Evolutionary conservation across 2,329 filamentous ascomycete genomes (phyloP).

Genomic region (Sporothrix schenckii): DNA sequence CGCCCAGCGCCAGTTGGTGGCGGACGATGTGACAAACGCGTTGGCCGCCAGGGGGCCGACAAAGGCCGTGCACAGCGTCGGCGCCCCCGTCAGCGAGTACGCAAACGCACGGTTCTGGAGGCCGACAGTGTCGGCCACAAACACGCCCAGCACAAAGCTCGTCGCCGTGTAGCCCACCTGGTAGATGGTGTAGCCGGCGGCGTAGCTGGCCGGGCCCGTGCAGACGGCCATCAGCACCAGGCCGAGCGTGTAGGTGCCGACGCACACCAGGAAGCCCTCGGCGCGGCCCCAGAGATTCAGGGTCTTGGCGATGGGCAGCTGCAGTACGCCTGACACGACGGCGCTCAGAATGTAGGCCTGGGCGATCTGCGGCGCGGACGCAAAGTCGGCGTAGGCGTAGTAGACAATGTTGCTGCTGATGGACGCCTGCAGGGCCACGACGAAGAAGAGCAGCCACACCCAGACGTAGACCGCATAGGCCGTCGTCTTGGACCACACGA

Average conservation of each 20-base stretch:
- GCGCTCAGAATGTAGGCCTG: conserved; percentile 58
- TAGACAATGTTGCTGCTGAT: conserved; percentile 48
- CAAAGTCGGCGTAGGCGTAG: conserved; percentile 56
- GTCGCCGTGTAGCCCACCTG: conserved; percentile 57
- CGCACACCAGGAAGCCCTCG: conserved; percentile 61
- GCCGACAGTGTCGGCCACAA: conserved; percentile 68
- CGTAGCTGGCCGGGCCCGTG: conserved; percentile 61
- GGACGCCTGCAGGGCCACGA: conserved; percentile 46
- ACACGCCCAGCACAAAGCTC: conserved; percentile 54
- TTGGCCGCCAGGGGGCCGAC: conserved; percentile 62
- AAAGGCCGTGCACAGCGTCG: conserved; percentile 68
- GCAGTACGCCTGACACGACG: conserved; percentile 61
- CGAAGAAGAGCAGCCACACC: conserved; percentile 49
- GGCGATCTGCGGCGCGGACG: conserved; percentile 56
- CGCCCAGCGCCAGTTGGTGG: conserved; percentile 64
- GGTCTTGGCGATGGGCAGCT: conserved; percentile 68
- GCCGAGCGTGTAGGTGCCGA: conserved; percentile 54
- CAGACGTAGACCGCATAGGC: conserved; percentile 43
- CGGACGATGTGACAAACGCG: conserved; percentile 52
- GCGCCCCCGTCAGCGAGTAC: conserved; percentile 65
- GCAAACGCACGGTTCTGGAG: conserved; percentile 68
- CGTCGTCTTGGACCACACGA: conserved; percentile 48
- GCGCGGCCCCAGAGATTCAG: conserved; percentile 69
- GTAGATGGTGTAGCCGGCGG: conserved; percentile 68
- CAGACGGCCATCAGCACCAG: conserved; percentile 69